These are phyloP conservation scores for Talinum fruticosum DNA, from an alignment of 148 eudicot genomes.

Conservation along the genomic window DNA sequence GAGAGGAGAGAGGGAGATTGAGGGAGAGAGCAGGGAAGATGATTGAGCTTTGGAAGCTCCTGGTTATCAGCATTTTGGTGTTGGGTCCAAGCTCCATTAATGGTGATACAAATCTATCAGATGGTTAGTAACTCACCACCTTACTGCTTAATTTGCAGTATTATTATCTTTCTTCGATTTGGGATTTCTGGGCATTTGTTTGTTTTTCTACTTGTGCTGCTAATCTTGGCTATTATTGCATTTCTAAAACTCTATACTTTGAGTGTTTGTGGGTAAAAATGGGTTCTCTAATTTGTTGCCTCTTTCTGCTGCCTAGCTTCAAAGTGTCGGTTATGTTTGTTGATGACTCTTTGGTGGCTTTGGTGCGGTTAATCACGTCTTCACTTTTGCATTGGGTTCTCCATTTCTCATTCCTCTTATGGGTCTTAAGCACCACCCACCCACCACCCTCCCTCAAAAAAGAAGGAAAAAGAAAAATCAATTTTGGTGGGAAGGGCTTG, in stretches of 20 bases:
- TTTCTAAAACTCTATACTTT: not conserved
- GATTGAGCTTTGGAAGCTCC: slow-evolving; percentile 30
- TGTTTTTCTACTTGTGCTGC: slow-evolving; percentile 6
- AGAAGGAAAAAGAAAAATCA: not conserved
- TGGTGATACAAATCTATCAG: slow-evolving; percentile 68
- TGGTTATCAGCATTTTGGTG: slow-evolving; percentile 47
- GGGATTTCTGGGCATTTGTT: slow-evolving; percentile 19
- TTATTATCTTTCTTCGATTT: slow-evolving; percentile 2
- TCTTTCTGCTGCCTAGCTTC: not conserved
- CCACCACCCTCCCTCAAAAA: not conserved
- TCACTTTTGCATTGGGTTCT: slow-evolving; percentile 14
- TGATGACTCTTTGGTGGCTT: not conserved
- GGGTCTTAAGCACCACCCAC: not conserved
- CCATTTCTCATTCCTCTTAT: not conserved
- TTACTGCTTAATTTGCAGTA: not conserved
- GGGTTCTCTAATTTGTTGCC: not conserved
- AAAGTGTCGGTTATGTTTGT: slow-evolving; percentile 11
- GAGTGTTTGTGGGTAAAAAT: slow-evolving; percentile 13
- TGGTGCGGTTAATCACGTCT: not conserved
- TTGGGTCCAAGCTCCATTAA: slow-evolving; percentile 32
- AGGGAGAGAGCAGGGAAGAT: slow-evolving; percentile 27
- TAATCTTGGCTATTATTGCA: slow-evolving; percentile 15
- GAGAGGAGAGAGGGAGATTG: slow-evolving; percentile 23
- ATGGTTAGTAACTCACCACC: slow-evolving; percentile 41
- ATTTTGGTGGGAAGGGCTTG: not conserved